phyloP scores from a whole-genome alignment of 2,329 filamentous ascomycete species.

The Aspergillus quadrilineatus region DNA sequence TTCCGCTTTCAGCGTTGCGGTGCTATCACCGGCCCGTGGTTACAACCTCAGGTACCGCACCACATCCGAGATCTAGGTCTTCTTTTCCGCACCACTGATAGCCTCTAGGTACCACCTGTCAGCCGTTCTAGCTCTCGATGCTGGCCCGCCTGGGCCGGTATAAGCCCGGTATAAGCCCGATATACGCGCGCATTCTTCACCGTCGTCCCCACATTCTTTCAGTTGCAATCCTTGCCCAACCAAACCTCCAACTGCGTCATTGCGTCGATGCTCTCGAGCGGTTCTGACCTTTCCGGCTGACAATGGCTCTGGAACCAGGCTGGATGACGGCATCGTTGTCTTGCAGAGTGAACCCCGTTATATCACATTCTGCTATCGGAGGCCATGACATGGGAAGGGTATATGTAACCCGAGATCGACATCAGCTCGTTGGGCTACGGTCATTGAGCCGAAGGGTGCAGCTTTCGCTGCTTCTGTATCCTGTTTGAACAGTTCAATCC shows the following conservation, averaged over 20 bases:
- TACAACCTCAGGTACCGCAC: neutral
- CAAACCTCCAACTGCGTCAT: neutral
- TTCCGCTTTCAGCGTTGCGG: slow-evolving; percentile 20
- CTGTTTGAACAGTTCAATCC: neutral
- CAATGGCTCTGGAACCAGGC: slow-evolving; percentile 1
- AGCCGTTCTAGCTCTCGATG: neutral
- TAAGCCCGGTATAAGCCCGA: neutral
- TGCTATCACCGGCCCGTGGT: slow-evolving; percentile 16
- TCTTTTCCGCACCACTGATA: neutral
- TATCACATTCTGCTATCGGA: neutral
- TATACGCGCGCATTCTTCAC: slow-evolving; percentile 17
- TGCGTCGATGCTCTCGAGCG: neutral
- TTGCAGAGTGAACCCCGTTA: slow-evolving; percentile 2
- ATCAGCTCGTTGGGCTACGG: neutral
- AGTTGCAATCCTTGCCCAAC: slow-evolving; percentile 11
- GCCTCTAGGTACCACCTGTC: neutral
- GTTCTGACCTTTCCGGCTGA: slow-evolving; percentile 2
- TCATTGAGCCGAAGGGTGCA: slow-evolving; percentile 6
- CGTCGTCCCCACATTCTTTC: slow-evolving; percentile 18
- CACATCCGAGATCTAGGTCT: neutral
- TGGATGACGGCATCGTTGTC: slow-evolving; percentile 22
- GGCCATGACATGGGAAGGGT: neutral
- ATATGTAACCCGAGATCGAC: slow-evolving; percentile 3
- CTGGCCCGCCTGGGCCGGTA: neutral
- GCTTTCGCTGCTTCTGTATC: slow-evolving; percentile 4